Conservation (phyloP, 1,284 basidiomycete genomes). For the Cystobasidiaceae sp. region DNA sequence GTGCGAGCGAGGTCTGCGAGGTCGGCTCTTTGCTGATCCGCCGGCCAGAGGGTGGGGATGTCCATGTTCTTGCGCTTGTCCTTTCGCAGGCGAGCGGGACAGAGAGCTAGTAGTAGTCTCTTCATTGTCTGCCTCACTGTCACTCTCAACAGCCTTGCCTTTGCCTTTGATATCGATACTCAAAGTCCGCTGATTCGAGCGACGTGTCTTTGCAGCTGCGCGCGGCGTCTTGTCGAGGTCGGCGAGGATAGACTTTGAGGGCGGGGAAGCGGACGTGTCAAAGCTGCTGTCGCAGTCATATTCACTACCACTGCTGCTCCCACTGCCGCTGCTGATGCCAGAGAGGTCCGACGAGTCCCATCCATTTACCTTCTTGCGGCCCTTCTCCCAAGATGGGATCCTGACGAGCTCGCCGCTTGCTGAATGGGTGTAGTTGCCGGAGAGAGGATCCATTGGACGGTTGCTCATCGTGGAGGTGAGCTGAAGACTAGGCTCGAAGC, state of each 20-base stretch:
- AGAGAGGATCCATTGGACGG: slow-evolving; percentile 21
- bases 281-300: slow-evolving; percentile 9
- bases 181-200: not conserved
- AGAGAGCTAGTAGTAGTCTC: no score
- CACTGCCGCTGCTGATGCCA: slow-evolving; percentile 24
- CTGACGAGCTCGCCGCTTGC: not conserved
- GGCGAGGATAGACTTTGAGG: no score
- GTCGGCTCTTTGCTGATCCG: no score
- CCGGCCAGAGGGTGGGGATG: no score
- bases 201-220: not conserved
- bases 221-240: slow-evolving; percentile 8
- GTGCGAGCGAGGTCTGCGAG: slow-evolving; percentile 3
- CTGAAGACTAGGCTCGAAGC: not conserved
- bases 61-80: not conserved
- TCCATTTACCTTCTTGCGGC: slow-evolving; percentile 17
- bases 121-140: no score
- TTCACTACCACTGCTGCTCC: not conserved
- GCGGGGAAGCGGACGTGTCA: not conserved
- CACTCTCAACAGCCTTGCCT: not conserved
- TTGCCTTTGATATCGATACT: not conserved
- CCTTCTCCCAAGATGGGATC: slow-evolving; percentile 28
- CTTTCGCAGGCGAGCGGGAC: no score
- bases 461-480: not conserved
- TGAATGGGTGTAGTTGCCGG: not conserved
- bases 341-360: slow-evolving; percentile 19